Base-by-base conservation (phyloP, 768 basidiomycete genomes). In the Leccinum obscurum region DNA sequence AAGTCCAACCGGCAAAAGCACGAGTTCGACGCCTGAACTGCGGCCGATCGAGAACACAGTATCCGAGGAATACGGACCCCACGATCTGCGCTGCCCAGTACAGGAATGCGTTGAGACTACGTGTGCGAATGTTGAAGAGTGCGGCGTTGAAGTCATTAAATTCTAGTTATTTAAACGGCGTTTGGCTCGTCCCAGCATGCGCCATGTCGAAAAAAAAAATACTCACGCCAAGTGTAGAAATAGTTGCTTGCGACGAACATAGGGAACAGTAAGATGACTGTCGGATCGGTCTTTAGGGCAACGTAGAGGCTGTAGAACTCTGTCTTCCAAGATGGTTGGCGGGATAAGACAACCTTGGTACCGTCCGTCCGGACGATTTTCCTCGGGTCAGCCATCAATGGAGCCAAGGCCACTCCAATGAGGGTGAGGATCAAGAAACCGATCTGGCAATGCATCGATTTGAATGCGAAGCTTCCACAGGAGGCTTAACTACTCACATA, bases 181-280 rank as follows among this genome's bases (percentile, higher is more conserved):
- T 14, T 70, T 49, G 62, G 49, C 28, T 60, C 13, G 10, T 54
- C 46, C 26, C 35, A 17, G 28, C 17, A 49, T 50, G 20, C 2
- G 20, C 24, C 28, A 26, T 4, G 7, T 37, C n/a, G 46, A 34
- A 20, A 8, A 39, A 39, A 30, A 22, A 22, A 17, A 32, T 24
- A 72, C 86, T 68, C 61, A 90, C 89, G 90, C 89, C 89, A 92
- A 3, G 90, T 87, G 69, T 92, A 92, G 75, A 92, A 92, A 83
- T 88, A 92, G 71, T 92, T 92, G 46, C 86, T 88, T 8, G 88
- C 84, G 57, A 92, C 84, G 74, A 93, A 92, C 87, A 93, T 89
- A 13, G 92, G 92, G 78, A 93, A 90, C 20, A 93, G 80, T 4
- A 91, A 75, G 15, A 92, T 61, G 65, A 94, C 84, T 75, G 80